These are phyloP conservation scores for Anthracocystis panici-leucophaei DNA, from an alignment of 1,284 basidiomycete species.

Conservation along the genomic window DNA sequence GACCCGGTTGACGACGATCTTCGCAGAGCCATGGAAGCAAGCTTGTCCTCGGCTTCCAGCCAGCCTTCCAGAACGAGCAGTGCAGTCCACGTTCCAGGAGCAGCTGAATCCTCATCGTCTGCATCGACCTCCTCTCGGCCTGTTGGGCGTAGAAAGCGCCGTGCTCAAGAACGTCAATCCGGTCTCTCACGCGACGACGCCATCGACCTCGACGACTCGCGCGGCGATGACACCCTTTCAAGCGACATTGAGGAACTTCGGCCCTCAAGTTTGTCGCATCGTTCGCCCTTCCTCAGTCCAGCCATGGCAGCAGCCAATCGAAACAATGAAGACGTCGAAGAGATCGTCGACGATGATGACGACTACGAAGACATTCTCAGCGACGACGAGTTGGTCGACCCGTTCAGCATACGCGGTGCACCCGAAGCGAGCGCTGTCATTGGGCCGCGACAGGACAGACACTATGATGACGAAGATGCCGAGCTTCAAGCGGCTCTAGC, in stretches of 20 bases:
- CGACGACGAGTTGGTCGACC: conserved; percentile 48
- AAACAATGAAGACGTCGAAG: conserved; percentile 48
- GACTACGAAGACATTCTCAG: conserved; percentile 40
- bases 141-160: conserved; percentile 30
- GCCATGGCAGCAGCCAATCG: conserved; percentile 45
- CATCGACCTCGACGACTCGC: conserved; percentile 45
- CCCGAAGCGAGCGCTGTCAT: conserved; percentile 51
- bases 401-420: conserved; percentile 46
- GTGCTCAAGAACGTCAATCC: conserved; percentile 46
- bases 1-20: conserved; percentile 49
- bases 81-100: conserved; percentile 5
- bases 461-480: conserved; percentile 64
- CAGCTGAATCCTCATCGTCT: conserved; percentile 13
- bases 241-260: conserved; percentile 36
- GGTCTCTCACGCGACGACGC: conserved; percentile 44
- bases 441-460: conserved; percentile 45
- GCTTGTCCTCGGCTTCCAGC: conserved; percentile 21
- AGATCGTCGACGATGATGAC: conserved; percentile 46
- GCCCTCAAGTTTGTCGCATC: conserved; percentile 26
- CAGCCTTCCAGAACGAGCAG: conserved; percentile 24
- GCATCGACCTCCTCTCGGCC: conserved; percentile 28
- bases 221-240: conserved; percentile 18
- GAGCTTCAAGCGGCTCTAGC: conserved; percentile 63
- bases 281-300: conserved; percentile 50
- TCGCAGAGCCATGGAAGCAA: conserved; percentile 50